Percentiles rank a stretch among this genome's conserved stretches.
phyloP scores from a whole-genome alignment of 1,284 basidiomycete species.

The Leccinum cinnamomeum region DNA sequence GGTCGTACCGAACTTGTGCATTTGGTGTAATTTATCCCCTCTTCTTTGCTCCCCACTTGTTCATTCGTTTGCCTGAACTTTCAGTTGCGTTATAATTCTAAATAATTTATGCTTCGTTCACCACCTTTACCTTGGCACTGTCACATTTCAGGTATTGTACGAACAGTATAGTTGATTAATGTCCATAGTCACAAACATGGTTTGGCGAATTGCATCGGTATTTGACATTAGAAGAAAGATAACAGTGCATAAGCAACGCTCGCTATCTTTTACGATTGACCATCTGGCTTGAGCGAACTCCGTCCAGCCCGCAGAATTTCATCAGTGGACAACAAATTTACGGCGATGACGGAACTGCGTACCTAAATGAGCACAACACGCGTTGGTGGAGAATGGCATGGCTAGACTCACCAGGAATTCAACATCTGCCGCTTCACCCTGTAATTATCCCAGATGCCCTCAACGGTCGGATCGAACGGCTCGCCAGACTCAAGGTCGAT shows the following conservation, averaged over 20 bases:
- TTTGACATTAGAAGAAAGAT: constrained; percentile 24
- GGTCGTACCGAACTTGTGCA: constrained; percentile 9
- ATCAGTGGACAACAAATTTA: constrained; percentile 94
- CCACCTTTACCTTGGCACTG: constrained; percentile 11
- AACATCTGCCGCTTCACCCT: constrained; percentile 98
- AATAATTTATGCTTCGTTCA: constrained; percentile 31
- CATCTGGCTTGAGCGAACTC: constrained; percentile 83
- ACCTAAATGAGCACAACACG: constrained; percentile 24
- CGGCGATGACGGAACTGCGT: constrained; percentile 91
- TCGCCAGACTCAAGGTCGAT: constrained; percentile 93
- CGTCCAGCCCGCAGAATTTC: constrained; percentile 94
- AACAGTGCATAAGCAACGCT: constrained; percentile 17
- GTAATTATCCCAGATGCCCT: constrained; percentile 99
- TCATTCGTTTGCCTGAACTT: constrained; percentile 26
- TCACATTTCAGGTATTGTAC: constrained; percentile 25
- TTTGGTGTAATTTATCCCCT: constrained; percentile 31
- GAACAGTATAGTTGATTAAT: constrained; percentile 36
- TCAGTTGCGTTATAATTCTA: constrained; percentile 26
- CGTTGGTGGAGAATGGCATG: constrained; percentile 14
- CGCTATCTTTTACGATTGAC: constrained; percentile 51
- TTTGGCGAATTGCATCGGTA: constrained; percentile 16
- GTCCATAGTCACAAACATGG: constrained; percentile 31
- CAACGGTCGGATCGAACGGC: constrained; percentile 93
- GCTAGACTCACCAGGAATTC: constrained; percentile 78
- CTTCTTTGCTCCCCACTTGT: constrained; percentile 9